Base-by-base conservation (phyloP, 1,284 basidiomycete genomes). In the Cystobasidium pallidum region DNA sequence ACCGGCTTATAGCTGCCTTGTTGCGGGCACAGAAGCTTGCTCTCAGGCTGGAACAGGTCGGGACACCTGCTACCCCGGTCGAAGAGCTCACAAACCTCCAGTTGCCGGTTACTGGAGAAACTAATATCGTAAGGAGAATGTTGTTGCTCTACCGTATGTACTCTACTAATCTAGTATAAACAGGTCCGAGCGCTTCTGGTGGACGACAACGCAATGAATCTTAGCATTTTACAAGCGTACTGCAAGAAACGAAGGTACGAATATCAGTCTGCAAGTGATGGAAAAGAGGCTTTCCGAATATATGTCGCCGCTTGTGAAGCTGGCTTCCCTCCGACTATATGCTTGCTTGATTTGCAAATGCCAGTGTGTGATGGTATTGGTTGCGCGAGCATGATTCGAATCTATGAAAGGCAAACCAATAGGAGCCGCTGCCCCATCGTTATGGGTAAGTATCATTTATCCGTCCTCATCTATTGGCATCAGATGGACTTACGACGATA, bases 161-260 rank as follows among this genome's bases (percentile, higher is more conserved):
- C 11, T 3, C 15, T 8, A 45, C 3, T 8, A 17, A 19, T 45
- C 3, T 11, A 45, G 11, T n/a, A 8, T n/a, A n/a, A n/a, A 19
- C 30, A 68, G 66, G 26, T 68, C 17, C 66, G 55, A 2, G 39
- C 55, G 7, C 41, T 68, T 1, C 17, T 68, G 8, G 66, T 68
- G 2, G 66, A 68, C 41, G 66, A 68, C 55, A 68, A 68, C 32
- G 54, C 36, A 10, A 47, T 68, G 36, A 68, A 68, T n/a, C 36
- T 68, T 2, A 59, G 32, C 24, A 58, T 68, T 3, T 26, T 68
- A 17, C 11, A 57, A 43, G 55, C 52, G 2, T 68, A 57, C 39
- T 68, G 66, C 45, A 57, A 58, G 8, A 55, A 58, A 32, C 51
- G 55, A 39, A 8, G 17, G 30, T 68, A 68, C 28, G 15, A 2